These are phyloP conservation scores for Vicia faba DNA, from an alignment of 306 rosid species.

Conservation along the genomic window DNA sequence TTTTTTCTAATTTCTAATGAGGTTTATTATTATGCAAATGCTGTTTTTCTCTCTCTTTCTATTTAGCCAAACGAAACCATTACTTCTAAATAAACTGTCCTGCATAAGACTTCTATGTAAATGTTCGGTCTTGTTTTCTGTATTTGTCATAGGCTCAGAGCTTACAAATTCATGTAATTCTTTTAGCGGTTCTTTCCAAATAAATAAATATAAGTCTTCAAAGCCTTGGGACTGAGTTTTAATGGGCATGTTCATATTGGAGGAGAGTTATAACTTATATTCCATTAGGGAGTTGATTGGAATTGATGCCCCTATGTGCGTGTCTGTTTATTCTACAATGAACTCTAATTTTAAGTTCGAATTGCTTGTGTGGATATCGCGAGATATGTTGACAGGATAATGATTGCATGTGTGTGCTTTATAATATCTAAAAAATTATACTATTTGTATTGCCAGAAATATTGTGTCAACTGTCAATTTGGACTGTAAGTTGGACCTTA, in stretches of 20 bases:
- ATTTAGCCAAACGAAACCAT: no score
- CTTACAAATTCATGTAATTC: neutral
- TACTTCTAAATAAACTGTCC: no score
- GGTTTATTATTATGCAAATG: no score
- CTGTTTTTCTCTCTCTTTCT: no score
- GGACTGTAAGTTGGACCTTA: constrained; percentile 92
- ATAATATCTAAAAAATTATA: neutral
- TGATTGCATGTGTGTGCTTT: neutral
- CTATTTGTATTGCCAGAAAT: constrained; percentile 53
- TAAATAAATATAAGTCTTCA: neutral
- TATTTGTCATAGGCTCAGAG: neutral
- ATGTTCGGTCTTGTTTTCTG: no score
- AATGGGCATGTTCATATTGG: constrained; percentile 2
- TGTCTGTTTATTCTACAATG: neutral
- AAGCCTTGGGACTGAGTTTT: neutral
- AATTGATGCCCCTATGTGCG: neutral
- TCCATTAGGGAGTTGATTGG: neutral
- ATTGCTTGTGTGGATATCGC: neutral
- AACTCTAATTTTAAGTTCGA: constrained; percentile 11
- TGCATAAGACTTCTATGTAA: no score
- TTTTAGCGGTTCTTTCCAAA: neutral
- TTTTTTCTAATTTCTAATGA: no score
- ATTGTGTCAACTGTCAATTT: constrained; percentile 87
- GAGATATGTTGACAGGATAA: neutral
- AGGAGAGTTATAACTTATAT: no score